These are phyloP conservation scores for Geranium rotundifolium DNA, from an alignment of 345 rosid genomes.

Conservation along the genomic window DNA sequence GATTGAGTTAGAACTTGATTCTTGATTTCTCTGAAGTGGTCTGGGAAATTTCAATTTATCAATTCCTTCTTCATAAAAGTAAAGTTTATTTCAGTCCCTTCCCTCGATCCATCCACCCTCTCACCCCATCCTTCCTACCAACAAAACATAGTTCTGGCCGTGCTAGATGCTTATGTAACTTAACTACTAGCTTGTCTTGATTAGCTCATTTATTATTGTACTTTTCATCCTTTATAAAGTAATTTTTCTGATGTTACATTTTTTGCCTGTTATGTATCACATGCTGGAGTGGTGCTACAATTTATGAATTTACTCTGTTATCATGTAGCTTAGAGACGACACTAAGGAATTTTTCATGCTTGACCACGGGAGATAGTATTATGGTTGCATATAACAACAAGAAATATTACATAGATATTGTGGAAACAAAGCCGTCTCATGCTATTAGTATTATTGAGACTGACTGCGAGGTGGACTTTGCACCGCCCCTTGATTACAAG, in stretches of 20 bases:
- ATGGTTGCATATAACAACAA: slow-evolving; percentile 99
- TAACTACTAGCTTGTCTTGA: not conserved
- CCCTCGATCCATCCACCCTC: not conserved
- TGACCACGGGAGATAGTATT: slow-evolving; percentile 93
- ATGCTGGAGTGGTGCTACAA: not conserved
- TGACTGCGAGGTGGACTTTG: slow-evolving; percentile 99
- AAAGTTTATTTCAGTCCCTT: not conserved
- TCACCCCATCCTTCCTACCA: not conserved
- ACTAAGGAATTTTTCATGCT: slow-evolving; percentile 88
- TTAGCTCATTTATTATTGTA: not conserved
- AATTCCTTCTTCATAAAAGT: not conserved
- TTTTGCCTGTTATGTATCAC: not conserved
- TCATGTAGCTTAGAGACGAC: slow-evolving; percentile 85
- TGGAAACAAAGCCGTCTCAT: slow-evolving; percentile 91
- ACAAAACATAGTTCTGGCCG: not conserved
- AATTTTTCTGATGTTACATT: not conserved
- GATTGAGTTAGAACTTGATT: not conserved
- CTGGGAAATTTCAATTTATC: not conserved
- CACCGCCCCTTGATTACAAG: slow-evolving; percentile 95
- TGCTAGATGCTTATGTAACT: not conserved
- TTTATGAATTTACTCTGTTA: not conserved
- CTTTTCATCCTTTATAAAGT: not conserved
- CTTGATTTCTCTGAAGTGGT: not conserved
- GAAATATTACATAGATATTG: slow-evolving; percentile 88
- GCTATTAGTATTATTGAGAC: slow-evolving; percentile 98